phyloP scores from a whole-genome alignment of 23 red algal species.

The Gracilaria caudata region DNA sequence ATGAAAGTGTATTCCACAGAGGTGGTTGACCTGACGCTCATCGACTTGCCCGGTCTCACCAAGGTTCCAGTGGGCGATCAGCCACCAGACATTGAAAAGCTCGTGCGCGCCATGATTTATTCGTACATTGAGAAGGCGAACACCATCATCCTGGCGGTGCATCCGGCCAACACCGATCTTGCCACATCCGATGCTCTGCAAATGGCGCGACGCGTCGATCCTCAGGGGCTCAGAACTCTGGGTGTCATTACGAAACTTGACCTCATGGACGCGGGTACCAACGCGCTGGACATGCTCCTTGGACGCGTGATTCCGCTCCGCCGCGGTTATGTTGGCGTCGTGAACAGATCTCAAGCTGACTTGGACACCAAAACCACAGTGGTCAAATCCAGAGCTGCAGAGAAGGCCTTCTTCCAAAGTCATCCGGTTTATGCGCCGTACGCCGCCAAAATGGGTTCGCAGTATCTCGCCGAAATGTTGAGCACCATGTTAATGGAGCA shows the following conservation, averaged over 20 bases:
- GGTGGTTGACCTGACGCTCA: conserved; percentile 94
- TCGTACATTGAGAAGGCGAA: conserved; percentile 94
- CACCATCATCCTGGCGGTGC: conserved; percentile 94
- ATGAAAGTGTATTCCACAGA: conserved; percentile 94
- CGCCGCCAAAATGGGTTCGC: conserved; percentile 82
- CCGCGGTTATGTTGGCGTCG: conserved; percentile 95
- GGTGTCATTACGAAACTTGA: conserved; percentile 99
- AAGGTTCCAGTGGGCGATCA: conserved; percentile 99
- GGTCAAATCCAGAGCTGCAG: conserved; percentile 75
- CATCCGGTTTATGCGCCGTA: conserved; percentile 89
- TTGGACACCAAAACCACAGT: conserved; percentile 67
- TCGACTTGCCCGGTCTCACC: conserved; percentile 97
- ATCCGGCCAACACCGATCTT: conserved; percentile 95
- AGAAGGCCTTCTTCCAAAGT: conserved; percentile 80
- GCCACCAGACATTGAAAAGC: conserved; percentile 93
- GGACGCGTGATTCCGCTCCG: conserved; percentile 83
- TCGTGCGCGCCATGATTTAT: conserved; percentile 91
- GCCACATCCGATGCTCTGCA: conserved; percentile 98
- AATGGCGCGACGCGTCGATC: conserved; percentile 90
- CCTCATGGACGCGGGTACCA: conserved; percentile 98
- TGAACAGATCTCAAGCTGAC: conserved; percentile 88
- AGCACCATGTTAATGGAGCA: conserved; percentile 92
- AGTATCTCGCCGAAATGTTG: conserved; percentile 81
- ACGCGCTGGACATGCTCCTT: conserved; percentile 94
- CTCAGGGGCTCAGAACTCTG: conserved; percentile 87